Evolutionary conservation across 176 grass and related monocot genomes (phyloP).

Genomic region (Bothriochloa decipiens): DNA sequence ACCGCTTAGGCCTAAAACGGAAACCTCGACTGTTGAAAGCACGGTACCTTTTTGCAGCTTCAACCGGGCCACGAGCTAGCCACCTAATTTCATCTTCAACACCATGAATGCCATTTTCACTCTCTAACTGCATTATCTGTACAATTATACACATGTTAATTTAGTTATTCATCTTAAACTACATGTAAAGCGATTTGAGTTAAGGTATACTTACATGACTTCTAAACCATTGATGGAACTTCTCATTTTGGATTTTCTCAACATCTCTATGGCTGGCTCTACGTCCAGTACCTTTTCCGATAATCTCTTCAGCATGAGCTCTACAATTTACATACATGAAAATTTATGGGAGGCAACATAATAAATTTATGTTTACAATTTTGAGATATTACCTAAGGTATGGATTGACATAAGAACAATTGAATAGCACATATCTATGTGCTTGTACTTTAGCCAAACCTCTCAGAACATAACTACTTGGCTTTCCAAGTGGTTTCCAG

Average conservation of each 20-base stretch:
- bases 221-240: conserved; percentile 25
- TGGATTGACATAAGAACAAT: conserved; percentile 5
- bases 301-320: conserved; percentile 28
- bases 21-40: neutral
- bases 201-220: conserved; percentile 22
- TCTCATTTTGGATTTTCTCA: neutral
- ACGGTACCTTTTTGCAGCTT: neutral
- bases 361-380: neutral
- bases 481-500: conserved; percentile 15
- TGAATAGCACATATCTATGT: conserved; percentile 36
- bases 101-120: neutral
- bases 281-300: neutral
- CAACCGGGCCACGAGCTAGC: neutral
- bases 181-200: neutral
- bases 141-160: neutral
- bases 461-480: neutral
- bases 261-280: neutral
- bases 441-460: conserved; percentile 30
- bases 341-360: neutral
- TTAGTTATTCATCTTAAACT: neutral
- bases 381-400: conserved; percentile 38
- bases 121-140: neutral
- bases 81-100: neutral
- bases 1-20: neutral
- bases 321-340: neutral